A percentile compares a stretch with the other conserved stretches of the same genome.
Conservation (phyloP, 345 rosid genomes). For the Pistacia atlantica region DNA sequence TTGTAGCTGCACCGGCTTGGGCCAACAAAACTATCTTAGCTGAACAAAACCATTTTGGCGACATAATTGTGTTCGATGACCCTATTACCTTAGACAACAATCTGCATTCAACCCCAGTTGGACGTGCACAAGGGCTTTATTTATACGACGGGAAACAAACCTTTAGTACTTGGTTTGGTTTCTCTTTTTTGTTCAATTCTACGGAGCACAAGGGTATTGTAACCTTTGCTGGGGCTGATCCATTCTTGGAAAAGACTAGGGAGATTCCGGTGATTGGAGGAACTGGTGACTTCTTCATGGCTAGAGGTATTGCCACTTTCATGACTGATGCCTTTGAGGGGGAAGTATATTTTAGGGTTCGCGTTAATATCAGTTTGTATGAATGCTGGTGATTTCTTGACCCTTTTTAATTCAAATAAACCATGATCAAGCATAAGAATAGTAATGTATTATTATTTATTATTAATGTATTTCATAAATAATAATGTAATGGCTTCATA, state of each 20-base stretch:
- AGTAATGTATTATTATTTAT: too few species aligned
- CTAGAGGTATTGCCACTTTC: conserved; percentile 51
- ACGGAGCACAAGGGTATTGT: conserved; percentile 41
- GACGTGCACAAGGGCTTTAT: conserved; percentile 58
- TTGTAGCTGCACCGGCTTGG: conserved; percentile 45
- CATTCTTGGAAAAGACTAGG: conserved; percentile 43
- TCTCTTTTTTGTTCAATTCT: conserved; percentile 42
- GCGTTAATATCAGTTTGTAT: conserved; percentile 45
- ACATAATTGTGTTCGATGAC: conserved; percentile 50
- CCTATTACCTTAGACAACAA: conserved; percentile 56
- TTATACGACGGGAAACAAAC: conserved; percentile 44
- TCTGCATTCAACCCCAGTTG: conserved; percentile 44
- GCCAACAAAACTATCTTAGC: conserved; percentile 39
- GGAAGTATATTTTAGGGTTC: conserved; percentile 40
- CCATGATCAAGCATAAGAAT: too few species aligned
- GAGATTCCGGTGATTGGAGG: conserved; percentile 58
- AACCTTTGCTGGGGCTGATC: conserved; percentile 51
- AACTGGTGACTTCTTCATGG: conserved; percentile 58
- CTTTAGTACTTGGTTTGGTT: conserved; percentile 56
- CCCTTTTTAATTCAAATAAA: background rate
- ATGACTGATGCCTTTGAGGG: conserved; percentile 49
- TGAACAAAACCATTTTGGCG: conserved; percentile 39
- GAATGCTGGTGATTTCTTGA: conserved; percentile 39
- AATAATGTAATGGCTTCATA: too few species aligned
- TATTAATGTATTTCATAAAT: too few species aligned